Evolutionary conservation across 108 stramenopile genomes (phyloP).

Genomic region (Parmales sp.): DNA sequence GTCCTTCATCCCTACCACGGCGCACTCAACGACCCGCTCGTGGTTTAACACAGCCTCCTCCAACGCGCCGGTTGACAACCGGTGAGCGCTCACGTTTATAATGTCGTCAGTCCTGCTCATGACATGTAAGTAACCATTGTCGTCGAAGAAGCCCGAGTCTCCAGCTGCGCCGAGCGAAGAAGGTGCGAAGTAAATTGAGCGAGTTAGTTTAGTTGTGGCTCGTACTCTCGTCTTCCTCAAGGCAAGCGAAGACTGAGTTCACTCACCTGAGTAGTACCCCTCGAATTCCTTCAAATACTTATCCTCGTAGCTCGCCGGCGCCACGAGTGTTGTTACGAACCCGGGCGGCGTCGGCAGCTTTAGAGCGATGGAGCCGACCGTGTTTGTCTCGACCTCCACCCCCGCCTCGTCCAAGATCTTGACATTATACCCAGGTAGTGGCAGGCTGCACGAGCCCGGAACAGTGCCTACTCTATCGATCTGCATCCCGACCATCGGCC

Average conservation of each 20-base stretch:
- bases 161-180: no score
- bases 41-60: conserved; percentile 57
- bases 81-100: conserved; percentile 61
- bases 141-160: conserved; percentile 55
- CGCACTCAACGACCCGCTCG: conserved; percentile 50
- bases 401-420: conserved; percentile 30
- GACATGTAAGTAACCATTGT: conserved; percentile 59
- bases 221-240: no score
- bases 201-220: no score
- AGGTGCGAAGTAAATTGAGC: no score
- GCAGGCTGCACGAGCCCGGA: conserved; percentile 38
- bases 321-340: conserved; percentile 46
- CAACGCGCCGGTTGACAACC: conserved; percentile 53
- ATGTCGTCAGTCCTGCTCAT: conserved; percentile 65
- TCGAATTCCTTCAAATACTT: conserved; percentile 43
- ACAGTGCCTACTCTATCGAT: conserved; percentile 19
- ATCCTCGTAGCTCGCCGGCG: conserved; percentile 41
- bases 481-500: conserved; percentile 27
- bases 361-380: conserved; percentile 47
- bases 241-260: no score
- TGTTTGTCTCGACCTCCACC: conserved; percentile 17
- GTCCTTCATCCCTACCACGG: conserved; percentile 53
- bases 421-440: conserved; percentile 46
- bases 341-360: conserved; percentile 65
- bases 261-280: conserved; percentile 65